Evolutionary conservation across 2,329 filamentous ascomycete species (phyloP).

Genomic region (Xylariaceae sp.): DNA sequence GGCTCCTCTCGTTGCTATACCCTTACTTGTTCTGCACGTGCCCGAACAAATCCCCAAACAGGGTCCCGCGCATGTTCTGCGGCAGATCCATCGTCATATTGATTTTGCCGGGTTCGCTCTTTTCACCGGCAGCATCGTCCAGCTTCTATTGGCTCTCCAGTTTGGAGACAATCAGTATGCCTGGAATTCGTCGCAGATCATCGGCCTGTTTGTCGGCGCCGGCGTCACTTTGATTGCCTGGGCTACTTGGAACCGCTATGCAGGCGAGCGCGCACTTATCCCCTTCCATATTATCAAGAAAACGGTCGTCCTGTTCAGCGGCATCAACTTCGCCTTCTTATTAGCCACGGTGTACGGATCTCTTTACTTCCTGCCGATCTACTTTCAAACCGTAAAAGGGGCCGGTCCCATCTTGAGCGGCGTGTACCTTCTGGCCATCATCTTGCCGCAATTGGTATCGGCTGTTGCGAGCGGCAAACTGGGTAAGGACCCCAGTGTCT

Average conservation of each 20-base stretch:
- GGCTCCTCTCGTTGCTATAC: slow-evolving; percentile 1
- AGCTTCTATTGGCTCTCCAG: slow-evolving; percentile 32
- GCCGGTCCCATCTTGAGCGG: slow-evolving; percentile 21
- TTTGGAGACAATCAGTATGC: slow-evolving; percentile 30
- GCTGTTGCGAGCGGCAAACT: slow-evolving; percentile 8
- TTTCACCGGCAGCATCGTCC: slow-evolving; percentile 30
- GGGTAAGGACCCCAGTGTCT: too few species aligned
- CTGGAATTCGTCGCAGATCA: slow-evolving; percentile 26
- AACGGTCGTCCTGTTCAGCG: slow-evolving; percentile 13
- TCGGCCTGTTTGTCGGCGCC: slow-evolving; percentile 22
- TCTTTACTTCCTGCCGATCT: slow-evolving; percentile 25
- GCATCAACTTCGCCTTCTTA: slow-evolving; percentile 18
- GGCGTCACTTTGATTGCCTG: slow-evolving; percentile 20
- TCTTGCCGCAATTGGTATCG: slow-evolving; percentile 16
- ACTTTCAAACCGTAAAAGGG: slow-evolving; percentile 30
- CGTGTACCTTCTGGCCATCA: slow-evolving; percentile 23
- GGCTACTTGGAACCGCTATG: slow-evolving; percentile 20
- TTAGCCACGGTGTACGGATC: slow-evolving; percentile 17
- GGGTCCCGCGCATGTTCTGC: not conserved
- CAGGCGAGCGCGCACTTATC: slow-evolving; percentile 24
- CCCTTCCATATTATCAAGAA: slow-evolving; percentile 14
- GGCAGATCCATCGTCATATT: slow-evolving; percentile 14
- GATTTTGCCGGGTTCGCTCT: slow-evolving; percentile 19
- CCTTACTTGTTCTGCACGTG: slow-evolving; percentile 6
- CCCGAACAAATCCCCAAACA: slow-evolving; percentile 13